Evolutionary conservation across 1,284 basidiomycete genomes (phyloP).

Genomic region (Leccinum angustisporum): DNA sequence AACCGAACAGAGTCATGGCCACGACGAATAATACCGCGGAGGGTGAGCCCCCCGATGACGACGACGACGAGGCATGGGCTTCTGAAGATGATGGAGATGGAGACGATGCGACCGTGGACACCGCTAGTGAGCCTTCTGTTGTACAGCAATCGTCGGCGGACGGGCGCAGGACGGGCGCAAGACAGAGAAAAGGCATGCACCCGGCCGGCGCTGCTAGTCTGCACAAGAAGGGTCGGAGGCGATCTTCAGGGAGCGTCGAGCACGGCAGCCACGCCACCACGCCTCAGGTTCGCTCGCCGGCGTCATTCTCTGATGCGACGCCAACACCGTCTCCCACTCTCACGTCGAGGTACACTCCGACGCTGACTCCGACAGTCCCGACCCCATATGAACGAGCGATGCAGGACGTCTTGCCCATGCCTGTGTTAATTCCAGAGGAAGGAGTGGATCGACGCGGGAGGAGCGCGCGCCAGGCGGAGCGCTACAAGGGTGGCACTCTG

Average conservation of each 20-base stretch:
- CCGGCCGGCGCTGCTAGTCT: not conserved
- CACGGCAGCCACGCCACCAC: constrained; percentile 1
- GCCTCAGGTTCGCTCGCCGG: not conserved
- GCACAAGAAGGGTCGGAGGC: constrained; percentile 13
- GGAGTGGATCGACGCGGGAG: constrained; percentile 26
- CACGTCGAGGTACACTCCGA: not conserved
- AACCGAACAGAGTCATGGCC: not conserved
- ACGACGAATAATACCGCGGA: constrained; percentile 3
- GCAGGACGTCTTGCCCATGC: not conserved
- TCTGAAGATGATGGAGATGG: constrained; percentile 23
- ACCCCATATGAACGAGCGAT: constrained; percentile 4
- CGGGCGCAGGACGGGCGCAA: constrained; percentile 19
- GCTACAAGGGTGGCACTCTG: constrained; percentile 11
- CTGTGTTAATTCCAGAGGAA: not conserved
- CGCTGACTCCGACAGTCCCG: not conserved
- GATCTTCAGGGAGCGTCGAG: constrained; percentile 16
- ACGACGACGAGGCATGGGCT: constrained; percentile 25
- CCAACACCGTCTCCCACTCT: not conserved
- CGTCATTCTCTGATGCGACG: constrained; percentile 3
- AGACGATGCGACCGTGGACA: constrained; percentile 1
- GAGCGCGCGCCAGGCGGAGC: constrained; percentile 13
- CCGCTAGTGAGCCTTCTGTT: not conserved
- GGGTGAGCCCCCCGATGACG: constrained; percentile 1
- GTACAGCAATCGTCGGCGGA: not conserved
- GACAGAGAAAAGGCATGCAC: constrained; percentile 18